A percentile compares a stretch with the other conserved stretches of the same genome.
phyloP scores from a whole-genome alignment of 768 basidiomycete species.

The Tricholoma sp. region DNA sequence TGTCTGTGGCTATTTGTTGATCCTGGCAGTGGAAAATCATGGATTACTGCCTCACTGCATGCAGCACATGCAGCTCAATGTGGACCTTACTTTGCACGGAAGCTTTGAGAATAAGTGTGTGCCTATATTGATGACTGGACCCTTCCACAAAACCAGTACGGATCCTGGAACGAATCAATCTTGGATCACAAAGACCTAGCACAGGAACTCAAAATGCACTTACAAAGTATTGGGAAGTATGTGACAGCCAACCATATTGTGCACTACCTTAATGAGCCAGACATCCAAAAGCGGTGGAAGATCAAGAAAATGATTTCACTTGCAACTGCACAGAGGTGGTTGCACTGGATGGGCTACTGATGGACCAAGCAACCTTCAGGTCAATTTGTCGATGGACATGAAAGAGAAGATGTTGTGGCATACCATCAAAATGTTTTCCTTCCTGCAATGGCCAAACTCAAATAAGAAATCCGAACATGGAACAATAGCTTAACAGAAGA shows the following conservation, averaged over 20 bases:
- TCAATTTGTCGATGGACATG: not conserved
- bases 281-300: not conserved
- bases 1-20: not conserved
- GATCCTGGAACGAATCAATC: not conserved
- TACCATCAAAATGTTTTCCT: not conserved
- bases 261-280: not conserved
- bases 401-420: not conserved
- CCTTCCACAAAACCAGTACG: not conserved
- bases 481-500: not conserved
- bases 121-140: too few relatives aligned
- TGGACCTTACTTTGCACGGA: too few relatives aligned
- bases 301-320: not conserved
- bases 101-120: too few relatives aligned
- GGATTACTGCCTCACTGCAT: too few relatives aligned
- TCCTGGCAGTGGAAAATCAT: not conserved
- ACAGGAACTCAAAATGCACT: too few relatives aligned
- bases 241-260: not conserved
- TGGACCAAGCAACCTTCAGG: not conserved
- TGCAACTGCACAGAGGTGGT: not conserved
- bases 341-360: not conserved
- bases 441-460: not conserved
- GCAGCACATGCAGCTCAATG: too few relatives aligned
- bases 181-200: not conserved
- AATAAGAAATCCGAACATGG: not conserved
- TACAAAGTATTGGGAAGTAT: not conserved